Conservation (phyloP, 1,139 yeast species). For the Candida albicans region DNA sequence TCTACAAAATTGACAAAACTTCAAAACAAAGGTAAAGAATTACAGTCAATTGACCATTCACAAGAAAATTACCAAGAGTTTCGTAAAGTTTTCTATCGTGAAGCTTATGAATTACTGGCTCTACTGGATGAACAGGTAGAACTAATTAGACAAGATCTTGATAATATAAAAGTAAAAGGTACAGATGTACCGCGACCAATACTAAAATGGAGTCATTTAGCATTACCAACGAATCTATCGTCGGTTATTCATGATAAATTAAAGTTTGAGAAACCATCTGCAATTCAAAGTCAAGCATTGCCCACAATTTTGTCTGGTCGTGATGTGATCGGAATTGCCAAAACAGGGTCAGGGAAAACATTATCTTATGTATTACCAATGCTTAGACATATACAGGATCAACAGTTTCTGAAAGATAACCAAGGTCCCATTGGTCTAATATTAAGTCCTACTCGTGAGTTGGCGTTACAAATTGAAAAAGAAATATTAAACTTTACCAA, state of each 20-base stretch:
- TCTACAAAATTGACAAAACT: constrained; percentile 30
- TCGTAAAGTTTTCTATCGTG: constrained; percentile 63
- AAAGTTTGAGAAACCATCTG: constrained; percentile 65
- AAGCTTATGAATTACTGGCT: constrained; percentile 53
- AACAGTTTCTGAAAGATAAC: constrained; percentile 50
- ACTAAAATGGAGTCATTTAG: constrained; percentile 76
- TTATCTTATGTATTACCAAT: constrained; percentile 83
- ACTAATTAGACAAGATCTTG: constrained; percentile 53
- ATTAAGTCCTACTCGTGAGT: constrained; percentile 90
- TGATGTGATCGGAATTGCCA: constrained; percentile 91
- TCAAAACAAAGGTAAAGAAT: constrained; percentile 36
- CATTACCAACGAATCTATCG: constrained; percentile 63
- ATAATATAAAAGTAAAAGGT: constrained; percentile 65
- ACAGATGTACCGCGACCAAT: constrained; percentile 64
- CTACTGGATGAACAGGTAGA: constrained; percentile 54
- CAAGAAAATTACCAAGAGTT: constrained; percentile 52
- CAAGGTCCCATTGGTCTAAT: constrained; percentile 82
- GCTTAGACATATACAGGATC: constrained; percentile 78
- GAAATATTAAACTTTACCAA: constrained; percentile 64
- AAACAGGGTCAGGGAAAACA: constrained; percentile 96
- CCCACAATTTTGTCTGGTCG: constrained; percentile 90
- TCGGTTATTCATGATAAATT: constrained; percentile 50
- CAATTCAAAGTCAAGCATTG: constrained; percentile 88
- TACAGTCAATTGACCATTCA: constrained; percentile 45
- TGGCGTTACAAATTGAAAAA: constrained; percentile 79